A percentile compares a stretch with the other conserved stretches of the same genome.
Evolutionary conservation across 768 basidiomycete species (phyloP).

Genomic region (Rubroboletus satanas): DNA sequence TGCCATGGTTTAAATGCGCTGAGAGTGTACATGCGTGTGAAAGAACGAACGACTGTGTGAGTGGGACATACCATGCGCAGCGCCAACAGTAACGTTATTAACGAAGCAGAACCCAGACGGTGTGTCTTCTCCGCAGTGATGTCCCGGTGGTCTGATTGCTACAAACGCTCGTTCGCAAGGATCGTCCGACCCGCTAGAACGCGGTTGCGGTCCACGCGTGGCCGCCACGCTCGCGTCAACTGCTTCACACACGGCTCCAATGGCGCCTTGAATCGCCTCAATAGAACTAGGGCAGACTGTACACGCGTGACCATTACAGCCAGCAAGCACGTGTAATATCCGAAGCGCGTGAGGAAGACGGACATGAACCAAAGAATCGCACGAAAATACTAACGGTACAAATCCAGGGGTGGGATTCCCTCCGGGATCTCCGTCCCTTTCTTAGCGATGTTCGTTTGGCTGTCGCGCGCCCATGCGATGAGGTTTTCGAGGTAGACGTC

Average conservation of each 20-base stretch:
- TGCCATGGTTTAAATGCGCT: conserved; percentile 80
- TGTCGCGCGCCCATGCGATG: conserved; percentile 57
- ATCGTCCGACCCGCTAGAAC: conserved; percentile 3
- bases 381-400: conserved; percentile 59
- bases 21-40: background rate
- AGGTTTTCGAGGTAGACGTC: conserved; percentile 67
- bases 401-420: conserved; percentile 68
- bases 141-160: conserved; percentile 87
- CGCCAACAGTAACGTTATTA: conserved; percentile 88
- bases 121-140: conserved; percentile 88
- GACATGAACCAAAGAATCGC: background rate
- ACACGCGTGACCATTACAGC: background rate
- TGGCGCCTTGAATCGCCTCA: conserved; percentile 73
- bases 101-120: conserved; percentile 95
- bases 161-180: conserved; percentile 61
- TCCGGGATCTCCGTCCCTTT: conserved; percentile 75
- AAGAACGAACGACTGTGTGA: background rate
- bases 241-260: conserved; percentile 84
- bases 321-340: background rate
- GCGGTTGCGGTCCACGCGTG: conserved; percentile 19
- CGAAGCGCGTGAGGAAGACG: background rate
- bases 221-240: conserved; percentile 60
- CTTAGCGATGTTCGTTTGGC: conserved; percentile 53
- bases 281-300: conserved; percentile 77
- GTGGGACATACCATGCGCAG: conserved; percentile 71